These are phyloP conservation scores for Glaciozyma antarctica DNA, from an alignment of 768 basidiomycete species.

Conservation along the genomic window DNA sequence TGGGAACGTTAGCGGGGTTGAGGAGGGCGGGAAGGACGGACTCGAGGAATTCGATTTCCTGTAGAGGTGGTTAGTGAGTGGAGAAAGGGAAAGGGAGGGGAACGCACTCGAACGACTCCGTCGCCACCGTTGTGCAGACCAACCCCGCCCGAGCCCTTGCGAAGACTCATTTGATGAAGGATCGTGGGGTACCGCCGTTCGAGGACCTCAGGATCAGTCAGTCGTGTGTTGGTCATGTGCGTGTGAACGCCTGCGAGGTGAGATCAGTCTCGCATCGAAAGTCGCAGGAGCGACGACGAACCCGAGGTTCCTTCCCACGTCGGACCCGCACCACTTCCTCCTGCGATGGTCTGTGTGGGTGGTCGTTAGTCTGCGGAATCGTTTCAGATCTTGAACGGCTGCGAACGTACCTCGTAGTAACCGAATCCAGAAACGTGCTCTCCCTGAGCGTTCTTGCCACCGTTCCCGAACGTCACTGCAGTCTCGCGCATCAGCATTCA, in stretches of 20 bases:
- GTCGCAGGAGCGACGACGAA: slow-evolving; percentile 42
- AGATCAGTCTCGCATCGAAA: neutral
- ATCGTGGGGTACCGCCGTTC: slow-evolving; percentile 88
- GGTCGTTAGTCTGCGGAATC: neutral
- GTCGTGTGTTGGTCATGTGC: slow-evolving; percentile 52
- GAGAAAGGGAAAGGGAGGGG: neutral
- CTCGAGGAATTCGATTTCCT: slow-evolving; percentile 63
- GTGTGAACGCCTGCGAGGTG: slow-evolving; percentile 40
- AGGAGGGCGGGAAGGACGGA: neutral
- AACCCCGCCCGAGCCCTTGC: slow-evolving; percentile 27
- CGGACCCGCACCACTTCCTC: slow-evolving; percentile 84
- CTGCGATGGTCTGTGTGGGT: slow-evolving; percentile 61
- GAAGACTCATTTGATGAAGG: slow-evolving; percentile 58
- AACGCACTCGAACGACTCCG: slow-evolving; percentile 54
- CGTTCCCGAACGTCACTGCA: slow-evolving; percentile 21
- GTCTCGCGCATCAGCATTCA: neutral
- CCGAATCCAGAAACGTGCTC: slow-evolving; percentile 50
- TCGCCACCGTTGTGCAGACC: slow-evolving; percentile 58
- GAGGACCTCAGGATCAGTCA: slow-evolving; percentile 87
- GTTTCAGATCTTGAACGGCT: too few relatives aligned
- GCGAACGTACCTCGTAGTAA: slow-evolving; percentile 41
- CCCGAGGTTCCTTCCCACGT: slow-evolving; percentile 86
- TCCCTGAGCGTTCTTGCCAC: slow-evolving; percentile 7
- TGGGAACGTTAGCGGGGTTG: neutral
- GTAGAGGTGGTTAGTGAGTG: neutral